These are phyloP conservation scores for Cercospora zeina DNA, from an alignment of 2,329 filamentous ascomycete genomes.

Conservation along the genomic window DNA sequence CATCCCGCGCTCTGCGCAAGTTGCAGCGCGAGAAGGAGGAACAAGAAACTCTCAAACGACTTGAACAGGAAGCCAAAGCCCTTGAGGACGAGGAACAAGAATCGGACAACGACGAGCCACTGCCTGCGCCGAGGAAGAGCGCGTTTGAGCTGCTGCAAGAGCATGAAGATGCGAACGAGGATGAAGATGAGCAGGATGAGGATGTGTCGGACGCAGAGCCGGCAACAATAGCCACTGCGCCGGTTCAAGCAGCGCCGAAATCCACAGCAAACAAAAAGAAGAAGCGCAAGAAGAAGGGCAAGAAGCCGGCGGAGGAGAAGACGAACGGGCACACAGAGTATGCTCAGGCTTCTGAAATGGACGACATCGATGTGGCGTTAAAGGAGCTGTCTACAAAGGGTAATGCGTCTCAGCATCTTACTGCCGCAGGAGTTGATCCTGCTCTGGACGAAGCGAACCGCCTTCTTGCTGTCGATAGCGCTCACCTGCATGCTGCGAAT, in stretches of 20 bases:
- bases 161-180: slow-evolving; percentile 43
- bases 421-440: slow-evolving; percentile 37
- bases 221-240: slow-evolving; percentile 36
- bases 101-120: slow-evolving; percentile 43
- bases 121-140: slow-evolving; percentile 42
- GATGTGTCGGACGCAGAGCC: slow-evolving; percentile 24
- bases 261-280: slow-evolving; percentile 52
- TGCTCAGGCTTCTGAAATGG: slow-evolving; percentile 42
- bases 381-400: slow-evolving; percentile 54
- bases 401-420: slow-evolving; percentile 26
- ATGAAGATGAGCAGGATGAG: slow-evolving; percentile 40
- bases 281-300: slow-evolving; percentile 64
- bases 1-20: slow-evolving; percentile 64
- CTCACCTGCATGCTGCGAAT: slow-evolving; percentile 79
- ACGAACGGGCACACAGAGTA: slow-evolving; percentile 19
- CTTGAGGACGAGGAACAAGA: slow-evolving; percentile 39
- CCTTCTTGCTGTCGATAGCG: slow-evolving; percentile 63
- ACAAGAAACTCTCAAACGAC: slow-evolving; percentile 51
- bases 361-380: slow-evolving; percentile 68
- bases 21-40: slow-evolving; percentile 63
- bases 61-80: slow-evolving; percentile 33
- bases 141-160: slow-evolving; percentile 51
- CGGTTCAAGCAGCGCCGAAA: slow-evolving; percentile 22
- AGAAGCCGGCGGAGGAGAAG: slow-evolving; percentile 32
- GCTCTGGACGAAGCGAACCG: slow-evolving; percentile 53